Conservation (phyloP, 139 green algal species). For the Closterium sp. region DNA sequence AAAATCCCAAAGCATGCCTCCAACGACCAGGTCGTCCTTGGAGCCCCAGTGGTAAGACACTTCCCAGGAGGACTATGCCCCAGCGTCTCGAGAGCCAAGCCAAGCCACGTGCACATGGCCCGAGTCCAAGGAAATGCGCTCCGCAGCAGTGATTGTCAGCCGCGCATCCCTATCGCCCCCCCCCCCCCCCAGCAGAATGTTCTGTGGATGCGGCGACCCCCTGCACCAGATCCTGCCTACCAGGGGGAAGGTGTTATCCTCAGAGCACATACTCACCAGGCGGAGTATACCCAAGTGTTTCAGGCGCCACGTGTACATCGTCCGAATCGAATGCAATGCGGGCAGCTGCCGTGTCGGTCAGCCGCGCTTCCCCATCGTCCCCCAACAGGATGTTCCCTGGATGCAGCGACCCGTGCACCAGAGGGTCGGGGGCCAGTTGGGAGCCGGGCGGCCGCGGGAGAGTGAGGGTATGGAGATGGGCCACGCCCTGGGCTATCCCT, state of each 20-base stretch:
- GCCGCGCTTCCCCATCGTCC: neutral
- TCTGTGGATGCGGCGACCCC: neutral
- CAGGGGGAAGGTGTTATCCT: too few species aligned
- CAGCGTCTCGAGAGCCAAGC: neutral
- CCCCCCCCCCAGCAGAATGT: slow-evolving; percentile 6
- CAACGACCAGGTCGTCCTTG: too few species aligned
- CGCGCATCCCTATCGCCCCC: neutral
- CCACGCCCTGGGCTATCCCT: neutral
- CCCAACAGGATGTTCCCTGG: slow-evolving; percentile 1
- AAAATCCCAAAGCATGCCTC: too few species aligned
- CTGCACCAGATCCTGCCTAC: neutral
- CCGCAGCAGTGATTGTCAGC: neutral
- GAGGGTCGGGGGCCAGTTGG: neutral
- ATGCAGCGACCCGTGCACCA: neutral
- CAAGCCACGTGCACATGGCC: neutral
- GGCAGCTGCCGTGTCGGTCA: neutral
- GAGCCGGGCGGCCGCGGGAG: neutral
- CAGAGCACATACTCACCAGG: neutral
- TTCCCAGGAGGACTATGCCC: neutral
- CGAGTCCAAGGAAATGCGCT: neutral
- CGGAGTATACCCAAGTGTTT: neutral
- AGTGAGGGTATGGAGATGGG: neutral
- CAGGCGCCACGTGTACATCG: neutral
- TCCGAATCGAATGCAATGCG: neutral
- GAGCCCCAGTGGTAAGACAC: neutral